Evolutionary conservation across 2,329 filamentous ascomycete species (phyloP).

Genomic region (Lecanicillium sp.): DNA sequence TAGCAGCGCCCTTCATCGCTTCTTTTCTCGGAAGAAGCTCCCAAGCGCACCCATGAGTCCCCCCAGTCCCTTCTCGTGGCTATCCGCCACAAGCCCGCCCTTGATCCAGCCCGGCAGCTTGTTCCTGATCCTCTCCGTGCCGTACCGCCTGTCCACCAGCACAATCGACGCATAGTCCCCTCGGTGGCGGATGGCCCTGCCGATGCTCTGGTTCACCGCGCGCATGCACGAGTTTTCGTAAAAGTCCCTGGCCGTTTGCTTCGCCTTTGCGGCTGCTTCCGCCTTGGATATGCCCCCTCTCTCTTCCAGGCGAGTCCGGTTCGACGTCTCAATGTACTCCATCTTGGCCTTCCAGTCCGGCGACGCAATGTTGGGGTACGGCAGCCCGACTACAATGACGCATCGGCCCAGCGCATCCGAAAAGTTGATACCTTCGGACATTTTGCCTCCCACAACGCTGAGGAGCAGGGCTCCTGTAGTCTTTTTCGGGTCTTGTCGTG

Average conservation of each 20-base stretch:
- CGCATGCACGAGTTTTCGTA: conserved; percentile 96
- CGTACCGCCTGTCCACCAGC: conserved; percentile 74
- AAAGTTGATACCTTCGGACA: conserved; percentile 98
- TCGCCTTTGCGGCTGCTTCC: conserved; percentile 26
- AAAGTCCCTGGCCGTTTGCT: conserved; percentile 63
- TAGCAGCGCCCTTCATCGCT: too few species aligned
- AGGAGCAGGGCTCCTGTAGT: conserved; percentile 67
- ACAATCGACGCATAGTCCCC: conserved; percentile 88
- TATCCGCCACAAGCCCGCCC: conserved; percentile 50
- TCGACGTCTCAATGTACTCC: conserved; percentile 69
- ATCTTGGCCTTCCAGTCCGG: conserved; percentile 92
- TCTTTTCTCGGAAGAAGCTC: conserved; percentile 51
- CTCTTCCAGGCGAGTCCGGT: conserved; percentile 26
- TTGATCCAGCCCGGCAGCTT: conserved; percentile 91
- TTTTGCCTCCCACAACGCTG: conserved; percentile 86
- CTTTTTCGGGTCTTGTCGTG: conserved; percentile 18
- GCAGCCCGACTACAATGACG: conserved; percentile 84
- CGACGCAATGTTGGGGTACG: conserved; percentile 83
- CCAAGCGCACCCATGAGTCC: conserved; percentile 51
- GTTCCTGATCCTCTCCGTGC: conserved; percentile 58
- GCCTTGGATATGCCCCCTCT: conserved; percentile 14
- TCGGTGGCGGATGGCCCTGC: conserved; percentile 79
- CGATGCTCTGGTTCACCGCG: conserved; percentile 94
- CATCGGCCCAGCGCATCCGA: conserved; percentile 82
- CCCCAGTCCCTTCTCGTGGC: conserved; percentile 43